These are phyloP conservation scores for Phytopythium sindhum DNA, from an alignment of 352 stramenopile species.

Conservation along the genomic window DNA sequence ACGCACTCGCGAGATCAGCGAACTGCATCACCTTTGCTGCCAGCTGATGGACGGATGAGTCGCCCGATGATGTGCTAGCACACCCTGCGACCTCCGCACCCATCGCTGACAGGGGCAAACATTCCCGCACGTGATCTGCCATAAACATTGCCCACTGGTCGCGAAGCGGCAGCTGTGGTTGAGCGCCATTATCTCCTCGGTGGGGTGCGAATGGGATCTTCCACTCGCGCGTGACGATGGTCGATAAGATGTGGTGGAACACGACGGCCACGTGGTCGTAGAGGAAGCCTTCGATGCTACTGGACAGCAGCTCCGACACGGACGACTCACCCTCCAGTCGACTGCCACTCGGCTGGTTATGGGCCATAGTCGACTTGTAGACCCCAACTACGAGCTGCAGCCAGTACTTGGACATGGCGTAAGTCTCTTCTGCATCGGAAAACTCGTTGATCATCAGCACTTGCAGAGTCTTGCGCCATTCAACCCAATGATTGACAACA, in stretches of 20 bases:
- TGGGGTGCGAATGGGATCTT: neutral
- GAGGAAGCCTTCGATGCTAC: neutral
- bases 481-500: neutral
- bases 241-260: neutral
- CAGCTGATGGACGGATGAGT: neutral
- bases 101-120: neutral
- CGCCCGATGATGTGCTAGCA: too few relatives aligned
- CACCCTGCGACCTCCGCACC: neutral
- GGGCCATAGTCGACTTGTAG: neutral
- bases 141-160: conserved; percentile 4
- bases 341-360: neutral
- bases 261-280: neutral
- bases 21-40: neutral
- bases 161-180: neutral
- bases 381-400: neutral
- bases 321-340: neutral
- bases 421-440: neutral
- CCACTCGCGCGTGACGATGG: conserved; percentile 4
- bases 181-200: neutral
- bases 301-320: neutral
- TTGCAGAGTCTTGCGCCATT: neutral
- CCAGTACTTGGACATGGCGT: neutral
- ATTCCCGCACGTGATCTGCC: neutral
- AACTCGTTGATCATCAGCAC: neutral
- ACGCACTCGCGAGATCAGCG: neutral